A percentile compares a stretch with the other conserved stretches of the same genome.
These are phyloP conservation scores for Ottelia alismoides DNA, from an alignment of 106 monocot genomes.

Conservation along the genomic window DNA sequence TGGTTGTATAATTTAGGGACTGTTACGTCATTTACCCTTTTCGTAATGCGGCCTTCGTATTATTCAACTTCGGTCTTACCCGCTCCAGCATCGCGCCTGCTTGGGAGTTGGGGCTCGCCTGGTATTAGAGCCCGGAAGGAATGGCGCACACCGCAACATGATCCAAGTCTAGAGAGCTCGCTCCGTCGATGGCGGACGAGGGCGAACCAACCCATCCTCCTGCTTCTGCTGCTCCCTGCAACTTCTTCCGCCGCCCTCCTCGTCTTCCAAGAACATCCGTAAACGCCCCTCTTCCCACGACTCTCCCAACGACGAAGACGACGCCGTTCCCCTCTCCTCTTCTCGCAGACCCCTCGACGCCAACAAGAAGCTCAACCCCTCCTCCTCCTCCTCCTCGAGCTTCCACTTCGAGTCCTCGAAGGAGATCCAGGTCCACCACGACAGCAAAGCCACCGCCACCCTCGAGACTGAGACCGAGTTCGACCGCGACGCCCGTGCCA, in stretches of 20 bases:
- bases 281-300: constrained; percentile 21
- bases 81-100: no score
- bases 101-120: no score
- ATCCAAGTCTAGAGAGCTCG: no score
- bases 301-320: constrained; percentile 11
- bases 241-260: constrained; percentile 49
- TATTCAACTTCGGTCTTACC: no score
- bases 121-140: no score
- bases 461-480: constrained; percentile 94
- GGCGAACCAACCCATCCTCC: no score
- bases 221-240: constrained; percentile 34
- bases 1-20: no score
- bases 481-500: constrained; percentile 70
- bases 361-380: constrained; percentile 38
- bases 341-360: constrained; percentile 19
- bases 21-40: no score
- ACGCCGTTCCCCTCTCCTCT: constrained; percentile 1
- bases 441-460: constrained; percentile 82
- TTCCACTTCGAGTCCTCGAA: constrained; percentile 86
- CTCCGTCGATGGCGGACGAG: no score
- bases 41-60: no score
- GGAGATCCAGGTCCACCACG: constrained; percentile 79
- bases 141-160: no score
- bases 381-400: constrained; percentile 12
- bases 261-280: constrained; percentile 55